These are phyloP conservation scores for Scytalidium lignicola DNA, from an alignment of 2,329 filamentous ascomycete species.

Conservation along the genomic window DNA sequence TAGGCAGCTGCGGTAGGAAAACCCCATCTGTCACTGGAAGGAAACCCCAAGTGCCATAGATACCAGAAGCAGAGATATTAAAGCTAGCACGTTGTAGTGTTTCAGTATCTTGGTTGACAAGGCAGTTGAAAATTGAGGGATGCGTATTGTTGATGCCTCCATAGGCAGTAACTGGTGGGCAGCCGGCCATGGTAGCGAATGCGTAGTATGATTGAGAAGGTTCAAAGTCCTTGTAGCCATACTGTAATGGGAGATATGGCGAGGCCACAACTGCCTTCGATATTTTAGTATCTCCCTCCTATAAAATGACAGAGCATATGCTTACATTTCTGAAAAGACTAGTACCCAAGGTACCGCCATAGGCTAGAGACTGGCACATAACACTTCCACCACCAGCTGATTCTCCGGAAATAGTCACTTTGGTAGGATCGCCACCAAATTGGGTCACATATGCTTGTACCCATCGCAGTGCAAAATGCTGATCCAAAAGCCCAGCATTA, in stretches of 20 bases:
- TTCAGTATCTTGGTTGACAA: slow-evolving; percentile 17
- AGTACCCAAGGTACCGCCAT: slow-evolving; percentile 4
- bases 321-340: slow-evolving; percentile 10
- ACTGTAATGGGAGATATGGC: slow-evolving; percentile 48
- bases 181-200: slow-evolving; percentile 36
- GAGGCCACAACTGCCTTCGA: slow-evolving; percentile 26
- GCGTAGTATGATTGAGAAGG: slow-evolving; percentile 38
- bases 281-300: neutral
- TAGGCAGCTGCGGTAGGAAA: slow-evolving; percentile 26
- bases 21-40: slow-evolving; percentile 31
- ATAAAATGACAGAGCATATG: slow-evolving; percentile 20
- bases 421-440: slow-evolving; percentile 46
- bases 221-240: slow-evolving; percentile 37
- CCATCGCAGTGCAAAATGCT: slow-evolving; percentile 47
- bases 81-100: slow-evolving; percentile 20
- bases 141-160: neutral
- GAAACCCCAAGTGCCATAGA: slow-evolving; percentile 27
- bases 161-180: slow-evolving; percentile 11
- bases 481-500: slow-evolving; percentile 51
- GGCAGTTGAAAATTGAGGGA: slow-evolving; percentile 4
- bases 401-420: slow-evolving; percentile 50
- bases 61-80: slow-evolving; percentile 7
- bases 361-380: slow-evolving; percentile 36
- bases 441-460: slow-evolving; percentile 44
- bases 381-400: slow-evolving; percentile 48